phyloP scores from a whole-genome alignment of 495 filamentous ascomycete genomes.

The Parathielavia hyrcaniae region DNA sequence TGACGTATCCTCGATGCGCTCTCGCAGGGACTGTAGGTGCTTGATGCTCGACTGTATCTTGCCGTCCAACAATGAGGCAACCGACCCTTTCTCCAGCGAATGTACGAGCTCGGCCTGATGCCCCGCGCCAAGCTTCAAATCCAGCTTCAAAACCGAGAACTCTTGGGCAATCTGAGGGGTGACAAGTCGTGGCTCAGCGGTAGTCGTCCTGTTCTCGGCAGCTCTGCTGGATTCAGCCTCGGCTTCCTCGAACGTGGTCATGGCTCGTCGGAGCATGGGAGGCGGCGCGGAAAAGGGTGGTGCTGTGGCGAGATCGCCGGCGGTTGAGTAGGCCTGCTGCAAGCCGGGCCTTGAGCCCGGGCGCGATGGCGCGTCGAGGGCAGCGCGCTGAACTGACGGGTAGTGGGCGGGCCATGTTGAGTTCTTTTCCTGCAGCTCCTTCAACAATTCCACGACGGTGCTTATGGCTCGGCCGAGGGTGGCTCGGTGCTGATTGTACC shows the following conservation, averaged over 20 bases:
- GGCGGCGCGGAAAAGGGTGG: slow-evolving; percentile 24
- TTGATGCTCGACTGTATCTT: slow-evolving; percentile 90
- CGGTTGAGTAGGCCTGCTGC: slow-evolving; percentile 48
- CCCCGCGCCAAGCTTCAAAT: slow-evolving; percentile 79
- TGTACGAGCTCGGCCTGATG: slow-evolving; percentile 89
- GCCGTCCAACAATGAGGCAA: slow-evolving; percentile 84
- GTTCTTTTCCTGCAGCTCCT: slow-evolving; percentile 81
- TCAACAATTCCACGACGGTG: slow-evolving; percentile 68
- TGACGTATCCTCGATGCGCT: slow-evolving; percentile 93
- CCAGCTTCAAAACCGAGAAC: slow-evolving; percentile 90
- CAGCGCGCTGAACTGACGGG: slow-evolving; percentile 69
- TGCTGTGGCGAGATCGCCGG: slow-evolving; percentile 25
- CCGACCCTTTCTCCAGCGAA: slow-evolving; percentile 86
- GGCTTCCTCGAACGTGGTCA: slow-evolving; percentile 60
- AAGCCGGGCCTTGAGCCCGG: slow-evolving; percentile 44
- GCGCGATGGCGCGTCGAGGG: slow-evolving; percentile 40
- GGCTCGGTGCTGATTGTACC: slow-evolving; percentile 83
- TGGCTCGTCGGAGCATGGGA: slow-evolving; percentile 62
- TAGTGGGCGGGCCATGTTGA: slow-evolving; percentile 90
- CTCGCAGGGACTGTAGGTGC: slow-evolving; percentile 77
- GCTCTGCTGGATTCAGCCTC: slow-evolving; percentile 66
- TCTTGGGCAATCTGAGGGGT: slow-evolving; percentile 92
- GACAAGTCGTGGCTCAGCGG: slow-evolving; percentile 65
- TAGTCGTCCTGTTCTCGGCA: slow-evolving; percentile 48
- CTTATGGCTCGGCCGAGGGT: slow-evolving; percentile 79